These are phyloP conservation scores for Fusarium euwallaceae DNA, from an alignment of 2,329 filamentous ascomycete genomes.

Conservation along the genomic window DNA sequence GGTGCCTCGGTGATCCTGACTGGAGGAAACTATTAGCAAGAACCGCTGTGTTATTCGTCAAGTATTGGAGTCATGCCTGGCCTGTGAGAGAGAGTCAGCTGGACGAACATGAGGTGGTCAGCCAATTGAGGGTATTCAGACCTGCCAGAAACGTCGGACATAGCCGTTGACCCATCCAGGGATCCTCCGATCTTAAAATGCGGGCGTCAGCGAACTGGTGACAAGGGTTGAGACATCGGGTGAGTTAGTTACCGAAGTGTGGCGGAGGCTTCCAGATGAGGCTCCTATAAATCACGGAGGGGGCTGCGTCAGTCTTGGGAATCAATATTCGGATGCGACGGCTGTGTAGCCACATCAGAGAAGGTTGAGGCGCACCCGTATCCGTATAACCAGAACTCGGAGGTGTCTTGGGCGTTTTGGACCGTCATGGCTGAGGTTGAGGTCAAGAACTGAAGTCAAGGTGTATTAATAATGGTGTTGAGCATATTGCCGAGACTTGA, in stretches of 20 bases:
- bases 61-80: constrained; percentile 48
- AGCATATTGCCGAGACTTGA: neutral
- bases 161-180: constrained; percentile 95
- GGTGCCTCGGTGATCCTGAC: constrained; percentile 95
- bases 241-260: constrained; percentile 80
- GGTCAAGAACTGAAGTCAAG: neutral
- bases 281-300: constrained; percentile 65
- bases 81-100: constrained; percentile 43
- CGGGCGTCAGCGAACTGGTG: constrained; percentile 12
- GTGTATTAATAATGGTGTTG: constrained; percentile 32
- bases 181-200: constrained; percentile 77
- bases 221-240: constrained; percentile 9
- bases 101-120: constrained; percentile 1
- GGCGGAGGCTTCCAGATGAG: constrained; percentile 99
- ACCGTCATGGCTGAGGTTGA: constrained; percentile 53
- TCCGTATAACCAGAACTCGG: constrained; percentile 95
- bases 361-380: constrained; percentile 77
- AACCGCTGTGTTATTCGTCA: neutral
- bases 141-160: constrained; percentile 98
- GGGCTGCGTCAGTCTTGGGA: constrained; percentile 11
- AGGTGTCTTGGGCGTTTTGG: constrained; percentile 48
- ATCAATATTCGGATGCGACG: constrained; percentile 19
- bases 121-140: constrained; percentile 59
- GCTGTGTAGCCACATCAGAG: constrained; percentile 5
- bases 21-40: constrained; percentile 54